Evolutionary conservation across 176 grass and related monocot genomes (phyloP).

Genomic region (Alopecurus myosuroides): DNA sequence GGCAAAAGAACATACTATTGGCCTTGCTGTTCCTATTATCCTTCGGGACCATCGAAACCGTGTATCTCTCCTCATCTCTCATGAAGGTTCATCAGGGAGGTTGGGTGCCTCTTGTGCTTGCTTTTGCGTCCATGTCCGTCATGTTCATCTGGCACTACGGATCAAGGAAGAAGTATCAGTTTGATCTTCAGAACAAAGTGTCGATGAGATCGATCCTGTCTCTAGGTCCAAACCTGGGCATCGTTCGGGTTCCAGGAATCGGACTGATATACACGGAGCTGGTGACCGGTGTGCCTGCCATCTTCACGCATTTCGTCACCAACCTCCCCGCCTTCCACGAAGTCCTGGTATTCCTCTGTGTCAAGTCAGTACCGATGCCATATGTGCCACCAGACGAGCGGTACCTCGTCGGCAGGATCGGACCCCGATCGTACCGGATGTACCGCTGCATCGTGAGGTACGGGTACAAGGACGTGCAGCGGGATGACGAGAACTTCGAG

Average conservation of each 20-base stretch:
- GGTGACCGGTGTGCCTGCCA: constrained; percentile 83
- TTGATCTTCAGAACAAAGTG: constrained; percentile 96
- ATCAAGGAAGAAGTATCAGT: constrained; percentile 65
- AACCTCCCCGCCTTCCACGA: constrained; percentile 98
- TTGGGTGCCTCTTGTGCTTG: constrained; percentile 82
- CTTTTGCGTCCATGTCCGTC: constrained; percentile 80
- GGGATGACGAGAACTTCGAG: constrained; percentile 91
- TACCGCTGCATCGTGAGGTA: constrained; percentile 92
- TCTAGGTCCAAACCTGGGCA: constrained; percentile 87
- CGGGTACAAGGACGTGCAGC: constrained; percentile 92
- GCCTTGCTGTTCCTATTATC: constrained; percentile 67
- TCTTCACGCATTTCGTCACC: constrained; percentile 93
- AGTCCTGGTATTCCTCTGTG: constrained; percentile 87
- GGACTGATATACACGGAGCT: constrained; percentile 95
- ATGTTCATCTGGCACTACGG: constrained; percentile 99
- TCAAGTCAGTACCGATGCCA: constrained; percentile 88
- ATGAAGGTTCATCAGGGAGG: constrained; percentile 95
- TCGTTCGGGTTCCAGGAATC: constrained; percentile 94
- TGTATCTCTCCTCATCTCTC: constrained; percentile 84
- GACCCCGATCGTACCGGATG: constrained; percentile 77
- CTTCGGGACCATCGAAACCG: constrained; percentile 84
- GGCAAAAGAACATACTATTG: constrained; percentile 65
- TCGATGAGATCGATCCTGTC: constrained; percentile 89
- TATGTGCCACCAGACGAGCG: constrained; percentile 74
- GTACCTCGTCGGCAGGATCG: constrained; percentile 85